These are phyloP conservation scores for Verticillium zaregamsianum DNA, from an alignment of 2,329 filamentous ascomycete genomes.

Conservation along the genomic window DNA sequence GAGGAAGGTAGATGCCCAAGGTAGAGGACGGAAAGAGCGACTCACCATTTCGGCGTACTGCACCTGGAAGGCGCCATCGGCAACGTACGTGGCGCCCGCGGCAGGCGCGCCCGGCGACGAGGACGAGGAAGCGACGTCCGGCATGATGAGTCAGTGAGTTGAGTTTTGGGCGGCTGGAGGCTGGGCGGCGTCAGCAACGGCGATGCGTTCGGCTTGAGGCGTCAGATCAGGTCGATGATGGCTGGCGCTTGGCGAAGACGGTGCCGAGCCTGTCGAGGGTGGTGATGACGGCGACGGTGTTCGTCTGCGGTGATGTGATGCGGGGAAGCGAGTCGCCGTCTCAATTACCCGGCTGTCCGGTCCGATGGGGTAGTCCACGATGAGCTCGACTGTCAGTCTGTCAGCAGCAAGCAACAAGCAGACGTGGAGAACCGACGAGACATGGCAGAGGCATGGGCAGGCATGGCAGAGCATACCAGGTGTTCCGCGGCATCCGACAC, in stretches of 20 bases:
- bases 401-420: too few relatives aligned
- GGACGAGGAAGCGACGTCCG: background rate
- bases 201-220: background rate
- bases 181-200: background rate
- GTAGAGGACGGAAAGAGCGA: background rate
- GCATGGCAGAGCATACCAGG: too few relatives aligned
- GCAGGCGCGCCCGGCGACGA: background rate
- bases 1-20: too few relatives aligned
- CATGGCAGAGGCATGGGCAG: too few relatives aligned
- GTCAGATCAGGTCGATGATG: too few relatives aligned
- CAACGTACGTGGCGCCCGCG: background rate
- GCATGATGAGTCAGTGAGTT: background rate
- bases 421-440: too few relatives aligned
- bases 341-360: background rate
- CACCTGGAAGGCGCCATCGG: background rate
- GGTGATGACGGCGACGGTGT: background rate
- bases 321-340: background rate
- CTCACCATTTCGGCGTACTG: conserved; percentile 3
- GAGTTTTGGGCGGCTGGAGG: background rate
- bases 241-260: background rate
- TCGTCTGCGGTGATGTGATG: background rate
- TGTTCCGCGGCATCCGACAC: background rate
- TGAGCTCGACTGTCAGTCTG: too few relatives aligned
- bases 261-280: background rate
- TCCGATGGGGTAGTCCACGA: too few relatives aligned